These are phyloP conservation scores for Paecilomyces variotii DNA, from an alignment of 2,329 filamentous ascomycete species.

Conservation along the genomic window DNA sequence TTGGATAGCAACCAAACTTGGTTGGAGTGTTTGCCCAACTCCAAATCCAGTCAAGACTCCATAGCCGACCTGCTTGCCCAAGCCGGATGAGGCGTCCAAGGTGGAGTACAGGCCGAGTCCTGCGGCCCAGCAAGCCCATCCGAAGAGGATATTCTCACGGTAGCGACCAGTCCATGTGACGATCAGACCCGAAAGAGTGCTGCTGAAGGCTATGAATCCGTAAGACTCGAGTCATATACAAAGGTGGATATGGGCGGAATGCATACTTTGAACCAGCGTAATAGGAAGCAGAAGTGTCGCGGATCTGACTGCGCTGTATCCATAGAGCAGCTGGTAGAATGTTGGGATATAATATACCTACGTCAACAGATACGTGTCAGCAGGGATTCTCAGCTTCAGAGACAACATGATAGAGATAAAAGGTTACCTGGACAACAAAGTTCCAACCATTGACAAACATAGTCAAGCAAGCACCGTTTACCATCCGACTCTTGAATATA, in stretches of 20 bases:
- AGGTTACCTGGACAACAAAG: constrained; percentile 45
- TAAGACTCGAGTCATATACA: constrained; percentile 26
- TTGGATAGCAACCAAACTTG: constrained; percentile 1
- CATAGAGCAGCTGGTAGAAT: constrained; percentile 51
- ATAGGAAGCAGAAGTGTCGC: constrained; percentile 46
- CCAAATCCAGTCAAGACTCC: constrained; percentile 45
- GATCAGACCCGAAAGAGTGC: constrained; percentile 45
- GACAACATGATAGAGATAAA: too few species aligned
- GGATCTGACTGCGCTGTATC: constrained; percentile 37
- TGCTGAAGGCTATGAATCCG: constrained; percentile 39
- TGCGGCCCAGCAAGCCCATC: constrained; percentile 46
- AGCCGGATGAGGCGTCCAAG: constrained; percentile 38
- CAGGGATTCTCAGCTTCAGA: constrained; percentile 27
- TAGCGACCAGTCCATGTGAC: constrained; percentile 48
- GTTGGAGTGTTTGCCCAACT: constrained; percentile 1
- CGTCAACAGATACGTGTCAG: constrained; percentile 13
- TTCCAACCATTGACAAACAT: constrained; percentile 55
- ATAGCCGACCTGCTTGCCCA: constrained; percentile 50
- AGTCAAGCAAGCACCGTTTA: constrained; percentile 48
- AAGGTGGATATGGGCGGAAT: constrained; percentile 19
- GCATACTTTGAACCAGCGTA: constrained; percentile 37
- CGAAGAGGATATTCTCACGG: constrained; percentile 47
- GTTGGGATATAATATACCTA: constrained; percentile 54
- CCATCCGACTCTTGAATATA: constrained; percentile 45
- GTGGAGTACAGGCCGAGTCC: constrained; percentile 48